Base-by-base conservation (phyloP, 768 basidiomycete species). In the Galerina sulciceps region DNA sequence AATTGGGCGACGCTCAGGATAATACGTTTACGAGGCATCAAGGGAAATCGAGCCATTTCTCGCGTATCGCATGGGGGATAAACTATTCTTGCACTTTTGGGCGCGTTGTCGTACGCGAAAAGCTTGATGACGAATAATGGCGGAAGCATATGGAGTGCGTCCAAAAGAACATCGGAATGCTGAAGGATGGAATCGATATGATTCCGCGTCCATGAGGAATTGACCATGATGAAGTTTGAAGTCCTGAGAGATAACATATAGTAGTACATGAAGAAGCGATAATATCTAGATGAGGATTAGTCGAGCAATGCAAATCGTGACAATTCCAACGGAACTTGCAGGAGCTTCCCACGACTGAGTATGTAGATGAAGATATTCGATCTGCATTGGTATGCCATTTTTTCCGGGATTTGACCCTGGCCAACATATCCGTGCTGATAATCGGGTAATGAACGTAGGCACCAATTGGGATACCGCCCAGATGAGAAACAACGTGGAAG, bases 401-500 rank as follows among this genome's bases (percentile, higher is more conserved):
- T 49, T 77, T 73, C 10, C 90, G 80, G 1, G 79, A 78, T 50
- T 78, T 74, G 26, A 97, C 93, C 36, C 96, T 87, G 50, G 81
- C 79, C 35, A 99, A 81, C 97, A 99, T 99, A 63, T 94, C 88
- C 8, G 90, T 90, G 68, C 93, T 94, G 69, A 99, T 96, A 6
- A 93, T 97, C 1, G 97, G 97, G 69, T 97, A 99, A 72, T 99
- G 97, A 10, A 94, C 86, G 66, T 99, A 99, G 26, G 94, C 91
- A 9, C 91, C 94, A 20, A 96, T 81, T 2, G 91, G 88, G 40
- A 93, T 80, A 14, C 78, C 69, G 14, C 85, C 81, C 1, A 96
- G 67, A 51, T 85, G 73, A 0, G 83, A 74, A 8, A 95, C 87
- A 31, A 91, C 76, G 15, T 89, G 93, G 71, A 93, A 94, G 1